A percentile compares a stretch with the other conserved stretches of the same genome.
These are phyloP conservation scores for Rhodotorula sp. DNA, from an alignment of 1,284 basidiomycete genomes.

Conservation along the genomic window DNA sequence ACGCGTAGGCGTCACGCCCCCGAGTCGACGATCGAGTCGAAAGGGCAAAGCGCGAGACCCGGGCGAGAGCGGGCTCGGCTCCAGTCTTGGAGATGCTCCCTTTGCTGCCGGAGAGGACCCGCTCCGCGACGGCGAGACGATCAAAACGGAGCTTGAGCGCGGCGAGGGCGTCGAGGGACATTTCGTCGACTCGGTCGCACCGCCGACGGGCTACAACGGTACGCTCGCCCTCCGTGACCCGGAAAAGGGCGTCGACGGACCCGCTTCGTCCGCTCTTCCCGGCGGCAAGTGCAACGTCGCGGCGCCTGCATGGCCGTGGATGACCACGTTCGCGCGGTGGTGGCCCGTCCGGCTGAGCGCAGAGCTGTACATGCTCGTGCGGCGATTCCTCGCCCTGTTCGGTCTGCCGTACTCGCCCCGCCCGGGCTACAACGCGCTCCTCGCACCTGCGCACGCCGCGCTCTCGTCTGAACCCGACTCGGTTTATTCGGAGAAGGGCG, in stretches of 20 bases:
- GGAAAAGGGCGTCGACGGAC: background rate
- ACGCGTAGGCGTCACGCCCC: background rate
- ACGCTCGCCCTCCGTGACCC: background rate
- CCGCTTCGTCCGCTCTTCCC: background rate
- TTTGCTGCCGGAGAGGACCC: background rate
- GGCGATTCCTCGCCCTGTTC: constrained; percentile 35
- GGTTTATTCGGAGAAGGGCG: background rate
- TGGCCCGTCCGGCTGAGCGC: constrained; percentile 4
- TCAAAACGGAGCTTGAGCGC: constrained; percentile 14
- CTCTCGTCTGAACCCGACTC: constrained; percentile 6
- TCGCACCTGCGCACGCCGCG: background rate
- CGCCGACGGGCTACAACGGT: background rate
- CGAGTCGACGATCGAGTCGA: background rate
- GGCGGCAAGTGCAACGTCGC: background rate
- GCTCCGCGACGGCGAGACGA: constrained; percentile 12
- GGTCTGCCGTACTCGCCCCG: constrained; percentile 20
- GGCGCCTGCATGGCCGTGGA: constrained; percentile 7
- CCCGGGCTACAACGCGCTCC: constrained; percentile 11
- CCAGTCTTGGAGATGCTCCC: no score
- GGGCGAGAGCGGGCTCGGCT: background rate
- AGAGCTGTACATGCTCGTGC: constrained; percentile 22
- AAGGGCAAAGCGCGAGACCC: constrained; percentile 4
- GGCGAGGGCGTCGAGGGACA: constrained; percentile 8
- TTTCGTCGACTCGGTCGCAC: background rate
- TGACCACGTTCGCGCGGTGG: constrained; percentile 8